phyloP scores from a whole-genome alignment of 768 basidiomycete species.

The Suillus sp. region DNA sequence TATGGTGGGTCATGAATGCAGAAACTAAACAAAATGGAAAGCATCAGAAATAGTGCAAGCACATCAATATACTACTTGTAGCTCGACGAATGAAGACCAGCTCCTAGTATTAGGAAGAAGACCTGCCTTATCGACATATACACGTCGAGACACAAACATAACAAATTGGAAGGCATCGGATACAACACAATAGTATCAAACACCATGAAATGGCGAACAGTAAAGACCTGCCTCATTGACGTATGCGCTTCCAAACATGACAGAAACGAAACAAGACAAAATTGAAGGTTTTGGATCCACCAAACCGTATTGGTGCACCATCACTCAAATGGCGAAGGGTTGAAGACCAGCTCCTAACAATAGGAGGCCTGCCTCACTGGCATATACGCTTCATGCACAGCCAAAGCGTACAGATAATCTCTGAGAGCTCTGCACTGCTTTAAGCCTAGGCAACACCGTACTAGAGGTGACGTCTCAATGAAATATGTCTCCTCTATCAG shows the following conservation, averaged over 20 bases:
- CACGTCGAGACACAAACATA: not conserved
- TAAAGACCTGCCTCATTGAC: not conserved
- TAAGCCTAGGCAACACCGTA: not conserved
- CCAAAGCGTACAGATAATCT: not conserved
- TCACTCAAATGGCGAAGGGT: not conserved
- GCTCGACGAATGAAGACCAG: not conserved
- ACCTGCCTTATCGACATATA: not conserved
- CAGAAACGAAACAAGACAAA: not conserved
- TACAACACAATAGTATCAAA: not conserved
- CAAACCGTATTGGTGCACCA: not conserved
- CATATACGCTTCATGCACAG: not conserved
- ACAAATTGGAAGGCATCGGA: not conserved
- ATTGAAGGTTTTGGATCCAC: not conserved
- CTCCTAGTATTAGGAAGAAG: not conserved
- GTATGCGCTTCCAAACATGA: slow-evolving; percentile 5
- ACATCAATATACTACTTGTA: not conserved
- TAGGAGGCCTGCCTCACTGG: not conserved
- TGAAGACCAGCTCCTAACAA: not conserved
- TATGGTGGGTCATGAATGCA: not conserved
- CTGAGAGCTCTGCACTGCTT: not conserved
- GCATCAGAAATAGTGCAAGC: not conserved
- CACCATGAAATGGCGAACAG: not conserved
- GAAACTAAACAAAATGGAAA: not conserved
- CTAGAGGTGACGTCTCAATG: not conserved
- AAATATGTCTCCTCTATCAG: too few relatives aligned